Evolutionary conservation across 108 stramenopile genomes (phyloP), one percentile per base, ranked within the genome.

Genomic region (Nitzschia putrida): DNA sequence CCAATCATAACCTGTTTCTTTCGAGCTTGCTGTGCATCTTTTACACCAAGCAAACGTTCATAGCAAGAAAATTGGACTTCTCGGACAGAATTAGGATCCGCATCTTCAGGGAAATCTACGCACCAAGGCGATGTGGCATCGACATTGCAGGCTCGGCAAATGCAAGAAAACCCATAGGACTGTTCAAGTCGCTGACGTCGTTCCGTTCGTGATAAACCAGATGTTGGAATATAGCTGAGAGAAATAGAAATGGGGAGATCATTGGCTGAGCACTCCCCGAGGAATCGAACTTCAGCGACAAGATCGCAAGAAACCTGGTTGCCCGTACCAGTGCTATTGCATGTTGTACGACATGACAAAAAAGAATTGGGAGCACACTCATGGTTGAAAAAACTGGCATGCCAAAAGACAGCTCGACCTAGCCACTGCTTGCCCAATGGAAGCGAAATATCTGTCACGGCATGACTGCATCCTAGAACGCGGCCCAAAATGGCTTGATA

Each of bases 341-440:
- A 26, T 3, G 56, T 10, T 10, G 12, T 23, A 2, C 40, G 24
- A 40, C 71, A 76, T 1, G 80, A 81, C 5, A 81, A 49, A 64
- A 67, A 81, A 18, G 80, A 70, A 57, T 81, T 81, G 22, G 80
- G 80, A 43, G 52, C 26, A 71, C 80, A 81, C 8, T 71, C 26
- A 57, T 81, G 80, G 49, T 81, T 81, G 71, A 76, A 81, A 68
- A 76, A 80, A 64, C 70, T 72, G 26, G 76, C 74, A 20, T 66
- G 52, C 55, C 44, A 47, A 38, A 72, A 80, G n/a, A 80, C 37
- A 5, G 74, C 74, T 8, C 65, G 63, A 12, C 80, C 80, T 43
- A 80, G 44, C 9, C 22, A 49, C 49, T 80, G 80, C 26, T 22
- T 49, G 8, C 80, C 79, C 61, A 80, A 34, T 8, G 70, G 66